phyloP scores from a whole-genome alignment of 257 asterid genomes.

The Misopates orontium region DNA sequence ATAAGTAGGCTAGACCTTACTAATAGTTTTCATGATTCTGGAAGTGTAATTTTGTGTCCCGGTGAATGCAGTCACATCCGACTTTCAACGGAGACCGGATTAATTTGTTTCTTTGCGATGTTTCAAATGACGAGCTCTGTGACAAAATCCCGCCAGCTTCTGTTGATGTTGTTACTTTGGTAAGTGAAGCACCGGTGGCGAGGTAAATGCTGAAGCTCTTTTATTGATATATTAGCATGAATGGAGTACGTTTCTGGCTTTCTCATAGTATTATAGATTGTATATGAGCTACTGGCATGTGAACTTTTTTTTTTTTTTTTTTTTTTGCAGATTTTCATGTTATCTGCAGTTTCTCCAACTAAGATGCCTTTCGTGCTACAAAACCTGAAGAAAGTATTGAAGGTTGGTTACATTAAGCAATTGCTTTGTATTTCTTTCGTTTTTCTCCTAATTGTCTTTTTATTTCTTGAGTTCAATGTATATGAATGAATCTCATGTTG shows the following conservation, averaged over 20 bases:
- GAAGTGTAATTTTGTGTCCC: slow-evolving; percentile 22
- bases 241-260: slow-evolving; percentile 1
- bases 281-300: slow-evolving; percentile 23
- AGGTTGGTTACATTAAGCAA: slow-evolving; percentile 40
- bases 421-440: slow-evolving; percentile 17
- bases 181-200: slow-evolving; percentile 34
- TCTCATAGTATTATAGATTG: slow-evolving; percentile 17
- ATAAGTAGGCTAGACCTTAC: not conserved
- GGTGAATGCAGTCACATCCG: slow-evolving; percentile 56
- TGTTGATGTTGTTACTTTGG: slow-evolving; percentile 74
- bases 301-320: too few species aligned
- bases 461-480: not conserved
- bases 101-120: slow-evolving; percentile 66
- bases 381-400: slow-evolving; percentile 67
- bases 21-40: not conserved
- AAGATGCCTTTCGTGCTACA: slow-evolving; percentile 66
- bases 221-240: not conserved
- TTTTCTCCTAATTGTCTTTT: not conserved
- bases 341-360: slow-evolving; percentile 86
- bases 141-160: slow-evolving; percentile 52
- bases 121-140: slow-evolving; percentile 63
- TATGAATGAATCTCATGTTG: slow-evolving; percentile 30
- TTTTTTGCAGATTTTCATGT: slow-evolving; percentile 63
- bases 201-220: slow-evolving; percentile 1
- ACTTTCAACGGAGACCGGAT: slow-evolving; percentile 44